A percentile compares a stretch with the other conserved stretches of the same genome.
phyloP scores from a whole-genome alignment of 768 basidiomycete species.

The Russula emetica region DNA sequence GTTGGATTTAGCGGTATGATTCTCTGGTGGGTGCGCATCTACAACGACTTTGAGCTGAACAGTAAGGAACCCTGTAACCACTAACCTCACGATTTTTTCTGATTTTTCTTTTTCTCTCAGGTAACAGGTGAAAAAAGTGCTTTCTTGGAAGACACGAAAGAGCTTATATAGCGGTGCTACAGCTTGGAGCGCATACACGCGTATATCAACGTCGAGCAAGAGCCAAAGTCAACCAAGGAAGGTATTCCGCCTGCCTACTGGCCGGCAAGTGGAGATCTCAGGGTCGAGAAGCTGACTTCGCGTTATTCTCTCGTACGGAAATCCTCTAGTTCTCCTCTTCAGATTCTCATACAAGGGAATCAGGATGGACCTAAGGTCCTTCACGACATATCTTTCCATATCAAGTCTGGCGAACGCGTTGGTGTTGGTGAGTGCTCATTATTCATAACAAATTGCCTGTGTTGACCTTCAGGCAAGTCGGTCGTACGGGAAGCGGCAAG shows the following conservation, averaged over 20 bases:
- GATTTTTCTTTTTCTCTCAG: conserved; percentile 15
- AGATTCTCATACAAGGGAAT: neutral
- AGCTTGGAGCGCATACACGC: conserved; percentile 51
- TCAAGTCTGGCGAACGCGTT: conserved; percentile 54
- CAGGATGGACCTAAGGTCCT: conserved; percentile 55
- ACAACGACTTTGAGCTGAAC: conserved; percentile 45
- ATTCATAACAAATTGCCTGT: neutral
- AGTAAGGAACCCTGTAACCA: conserved; percentile 32
- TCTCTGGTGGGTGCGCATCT: conserved; percentile 45
- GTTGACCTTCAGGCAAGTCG: conserved; percentile 38
- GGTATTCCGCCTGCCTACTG: conserved; percentile 60
- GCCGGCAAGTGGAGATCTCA: conserved; percentile 55
- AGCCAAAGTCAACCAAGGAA: conserved; percentile 39
- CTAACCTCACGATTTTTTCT: neutral
- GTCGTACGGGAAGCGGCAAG: conserved; percentile 57
- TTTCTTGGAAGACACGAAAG: neutral
- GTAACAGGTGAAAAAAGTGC: conserved; percentile 31
- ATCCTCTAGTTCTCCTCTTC: conserved; percentile 46
- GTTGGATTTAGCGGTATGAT: conserved; percentile 56
- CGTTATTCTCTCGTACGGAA: conserved; percentile 39
- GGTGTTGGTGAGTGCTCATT: conserved; percentile 43
- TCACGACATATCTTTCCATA: conserved; percentile 47
- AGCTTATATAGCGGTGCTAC: conserved; percentile 7
- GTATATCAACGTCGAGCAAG: conserved; percentile 55
- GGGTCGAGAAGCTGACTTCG: conserved; percentile 50